Percentiles rank a stretch among this genome's conserved stretches.
phyloP scores from a whole-genome alignment of 129 eudicot genomes.

The Ambrosia trifida region DNA sequence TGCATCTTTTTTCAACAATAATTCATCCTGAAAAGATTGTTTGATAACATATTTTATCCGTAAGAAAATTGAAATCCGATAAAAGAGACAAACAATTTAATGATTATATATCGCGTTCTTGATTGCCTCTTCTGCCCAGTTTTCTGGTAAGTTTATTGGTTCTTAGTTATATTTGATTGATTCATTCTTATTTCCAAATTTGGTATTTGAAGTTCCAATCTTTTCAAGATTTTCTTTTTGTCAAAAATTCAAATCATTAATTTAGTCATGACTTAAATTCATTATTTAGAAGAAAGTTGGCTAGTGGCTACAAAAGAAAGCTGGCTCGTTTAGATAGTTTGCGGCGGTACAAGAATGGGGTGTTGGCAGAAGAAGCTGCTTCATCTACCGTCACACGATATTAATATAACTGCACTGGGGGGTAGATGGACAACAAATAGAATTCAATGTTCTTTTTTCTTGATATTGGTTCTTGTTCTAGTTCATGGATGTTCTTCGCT shows the following conservation, averaged over 20 bases:
- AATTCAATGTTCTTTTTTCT: slow-evolving; percentile 39
- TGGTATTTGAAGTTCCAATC: not conserved
- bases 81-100: not conserved
- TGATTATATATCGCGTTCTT: slow-evolving; percentile 20
- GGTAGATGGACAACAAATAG: slow-evolving; percentile 50
- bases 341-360: slow-evolving; percentile 36
- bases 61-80: not conserved
- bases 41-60: not conserved
- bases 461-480: slow-evolving; percentile 39
- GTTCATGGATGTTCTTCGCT: slow-evolving; percentile 52
- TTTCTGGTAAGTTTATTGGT: slow-evolving; percentile 45
- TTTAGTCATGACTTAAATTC: slow-evolving; percentile 40
- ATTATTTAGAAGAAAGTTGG: slow-evolving; percentile 44
- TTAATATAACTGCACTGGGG: slow-evolving; percentile 56
- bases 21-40: not conserved
- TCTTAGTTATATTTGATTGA: not conserved
- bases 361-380: slow-evolving; percentile 47
- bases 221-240: not conserved
- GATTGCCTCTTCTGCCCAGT: slow-evolving; percentile 33
- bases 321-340: slow-evolving; percentile 53
- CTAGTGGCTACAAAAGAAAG: slow-evolving; percentile 33
- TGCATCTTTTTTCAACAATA: not conserved
- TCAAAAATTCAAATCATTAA: not conserved
- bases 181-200: not conserved
- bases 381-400: slow-evolving; percentile 50